phyloP scores from a whole-genome alignment of 352 stramenopile species.

The Halophytophthora batemanensis region DNA sequence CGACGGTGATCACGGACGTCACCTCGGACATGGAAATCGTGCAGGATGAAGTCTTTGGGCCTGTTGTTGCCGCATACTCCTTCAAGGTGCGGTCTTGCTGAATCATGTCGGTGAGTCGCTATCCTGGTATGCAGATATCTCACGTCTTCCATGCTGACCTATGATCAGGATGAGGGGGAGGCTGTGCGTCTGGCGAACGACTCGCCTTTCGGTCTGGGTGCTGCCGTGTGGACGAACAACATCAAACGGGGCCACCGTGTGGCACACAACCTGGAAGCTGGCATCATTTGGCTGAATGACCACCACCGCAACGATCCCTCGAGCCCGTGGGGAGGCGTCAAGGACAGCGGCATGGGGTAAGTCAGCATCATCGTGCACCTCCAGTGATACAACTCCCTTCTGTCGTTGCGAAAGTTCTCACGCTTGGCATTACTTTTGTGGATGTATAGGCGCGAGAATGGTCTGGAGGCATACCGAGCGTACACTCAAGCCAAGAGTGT shows the following conservation, averaged over 20 bases:
- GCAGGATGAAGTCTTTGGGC: constrained; percentile 87
- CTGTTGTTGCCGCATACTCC: constrained; percentile 54
- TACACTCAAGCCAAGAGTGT: constrained; percentile 83
- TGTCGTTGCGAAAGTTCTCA: neutral
- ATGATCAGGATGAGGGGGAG: constrained; percentile 55
- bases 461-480: constrained; percentile 56
- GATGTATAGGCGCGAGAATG: constrained; percentile 75
- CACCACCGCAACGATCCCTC: constrained; percentile 56
- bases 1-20: constrained; percentile 87
- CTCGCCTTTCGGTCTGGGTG: constrained; percentile 77
- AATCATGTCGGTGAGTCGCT: too few species aligned
- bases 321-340: constrained; percentile 69
- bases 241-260: constrained; percentile 78
- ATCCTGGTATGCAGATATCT: neutral
- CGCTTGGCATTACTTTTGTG: constrained; percentile 2
- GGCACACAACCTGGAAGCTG: constrained; percentile 76
- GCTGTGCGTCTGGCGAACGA: constrained; percentile 77
- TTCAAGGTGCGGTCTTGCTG: constrained; percentile 25
- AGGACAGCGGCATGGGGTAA: constrained; percentile 64
- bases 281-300: constrained; percentile 92
- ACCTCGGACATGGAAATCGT: constrained; percentile 73
- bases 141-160: neutral
- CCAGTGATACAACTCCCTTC: too few species aligned
- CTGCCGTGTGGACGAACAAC: constrained; percentile 84
- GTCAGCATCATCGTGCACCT: neutral